Conservation (phyloP, 805 yeast species). For the Clavispora fructus region DNA sequence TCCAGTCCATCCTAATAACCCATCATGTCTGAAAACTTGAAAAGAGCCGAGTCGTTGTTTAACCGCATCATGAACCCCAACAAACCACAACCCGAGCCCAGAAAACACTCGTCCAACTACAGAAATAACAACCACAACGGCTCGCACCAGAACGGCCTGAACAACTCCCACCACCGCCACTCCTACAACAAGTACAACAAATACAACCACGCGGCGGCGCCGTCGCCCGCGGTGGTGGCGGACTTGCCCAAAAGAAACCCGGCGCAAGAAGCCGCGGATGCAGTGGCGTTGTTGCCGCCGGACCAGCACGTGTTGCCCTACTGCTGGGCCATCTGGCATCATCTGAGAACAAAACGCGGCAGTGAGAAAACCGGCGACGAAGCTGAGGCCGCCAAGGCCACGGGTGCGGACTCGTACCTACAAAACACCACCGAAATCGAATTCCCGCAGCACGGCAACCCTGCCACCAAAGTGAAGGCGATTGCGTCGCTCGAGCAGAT, state of each 20-base stretch:
- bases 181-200: conserved; percentile 6
- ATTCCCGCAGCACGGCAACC: conserved; percentile 26
- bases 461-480: conserved; percentile 16
- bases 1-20: not conserved
- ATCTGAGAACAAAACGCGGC: conserved; percentile 27
- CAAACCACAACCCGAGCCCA: conserved; percentile 6
- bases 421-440: conserved; percentile 41
- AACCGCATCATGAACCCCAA: conserved; percentile 42
- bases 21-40: conserved; percentile 40
- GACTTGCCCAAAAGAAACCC: conserved; percentile 34
- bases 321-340: conserved; percentile 50
- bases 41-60: conserved; percentile 42
- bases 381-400: conserved; percentile 11
- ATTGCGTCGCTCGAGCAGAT: conserved; percentile 50
- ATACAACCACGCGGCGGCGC: conserved; percentile 3
- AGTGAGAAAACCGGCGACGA: conserved; percentile 11
- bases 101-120: conserved; percentile 2
- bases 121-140: conserved; percentile 2
- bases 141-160: conserved; percentile 5
- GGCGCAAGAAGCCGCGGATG: conserved; percentile 28
- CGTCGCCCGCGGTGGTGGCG: not conserved
- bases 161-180: conserved; percentile 8
- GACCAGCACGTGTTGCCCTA: conserved; percentile 39
- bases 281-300: conserved; percentile 13
- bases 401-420: conserved; percentile 38